Evolutionary conservation across 2,329 filamentous ascomycete genomes (phyloP), one percentile per base, ranked within the genome.

Genomic region (Cladophialophora psammophila): DNA sequence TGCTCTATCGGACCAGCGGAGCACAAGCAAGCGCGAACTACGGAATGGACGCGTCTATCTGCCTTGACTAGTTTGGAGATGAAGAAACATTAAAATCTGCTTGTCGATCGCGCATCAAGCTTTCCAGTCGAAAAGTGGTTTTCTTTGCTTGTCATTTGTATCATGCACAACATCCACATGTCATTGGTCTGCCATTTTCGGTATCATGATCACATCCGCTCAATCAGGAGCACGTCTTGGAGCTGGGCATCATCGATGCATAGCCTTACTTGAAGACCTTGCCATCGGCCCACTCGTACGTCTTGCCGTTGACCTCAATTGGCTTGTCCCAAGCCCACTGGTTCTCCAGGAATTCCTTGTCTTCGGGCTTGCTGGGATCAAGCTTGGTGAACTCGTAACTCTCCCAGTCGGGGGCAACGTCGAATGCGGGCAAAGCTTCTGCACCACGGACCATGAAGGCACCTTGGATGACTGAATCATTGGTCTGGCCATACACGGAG

Each of bases 371-470:
- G 80, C 82, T 88, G 79, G 88, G 90, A 87, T 99, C 94, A 77
- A 99, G 93, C 91, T 97, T 98, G 81, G 84, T 91, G 89, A 98
- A 98, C 75, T 87, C 82, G 88, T 98, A 99, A 85, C 91, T 94
- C 88, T 99, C 95, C 82, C 87, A 93, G 84, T 99, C 95, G 76
- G 95, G 95, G 78, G 94, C 95, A 77, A 99, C 95, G 76, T 98
- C 92, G 81, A 99, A 97, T 76, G 93, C 95, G 69, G 92, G 91
- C 61, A 86, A 76, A 80, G 86, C 88, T 32, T 99, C 92, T 80
- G 98, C 90, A 75, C 95, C 95, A 78, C 95, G 94, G 85, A 97
- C 87, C 80, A 99, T 84, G 83, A 97, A 98, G 72, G 92, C 95
- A 85, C 95, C 95, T 81, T 91, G 86, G 79, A 99, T 92, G 79